Evolutionary conservation across 768 basidiomycete species (phyloP).

Genomic region (Porphyrellus cyaneotinctus): DNA sequence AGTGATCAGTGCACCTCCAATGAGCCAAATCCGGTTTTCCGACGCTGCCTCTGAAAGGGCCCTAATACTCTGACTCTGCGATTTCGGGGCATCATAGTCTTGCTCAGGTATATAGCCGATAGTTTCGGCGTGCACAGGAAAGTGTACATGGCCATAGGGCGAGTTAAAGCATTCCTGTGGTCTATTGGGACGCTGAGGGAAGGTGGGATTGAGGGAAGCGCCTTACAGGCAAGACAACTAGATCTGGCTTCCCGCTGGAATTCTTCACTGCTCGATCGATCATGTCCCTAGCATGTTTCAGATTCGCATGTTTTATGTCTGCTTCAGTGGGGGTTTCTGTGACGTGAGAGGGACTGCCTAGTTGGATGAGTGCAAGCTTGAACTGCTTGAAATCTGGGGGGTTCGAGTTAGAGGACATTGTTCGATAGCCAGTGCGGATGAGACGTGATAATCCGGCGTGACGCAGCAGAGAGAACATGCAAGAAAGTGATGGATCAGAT

Average conservation of each 20-base stretch:
- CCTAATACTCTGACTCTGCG: conserved; percentile 71
- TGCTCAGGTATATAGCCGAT: conserved; percentile 61
- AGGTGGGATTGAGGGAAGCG: neutral
- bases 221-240: conserved; percentile 82
- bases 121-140: conserved; percentile 78
- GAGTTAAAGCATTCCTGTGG: conserved; percentile 84
- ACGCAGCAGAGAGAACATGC: conserved; percentile 18
- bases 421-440: conserved; percentile 1
- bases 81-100: conserved; percentile 51
- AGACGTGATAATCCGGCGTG: conserved; percentile 3
- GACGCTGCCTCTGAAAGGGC: conserved; percentile 81
- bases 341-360: conserved; percentile 62
- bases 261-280: conserved; percentile 62
- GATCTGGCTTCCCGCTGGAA: conserved; percentile 52
- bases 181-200: neutral
- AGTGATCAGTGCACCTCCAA: conserved; percentile 61
- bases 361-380: conserved; percentile 84
- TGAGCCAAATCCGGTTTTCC: conserved; percentile 78
- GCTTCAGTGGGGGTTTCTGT: conserved; percentile 27
- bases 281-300: conserved; percentile 78
- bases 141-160: conserved; percentile 75
- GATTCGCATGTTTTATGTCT: conserved; percentile 62
- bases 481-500: neutral
- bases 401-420: conserved; percentile 25
- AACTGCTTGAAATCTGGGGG: conserved; percentile 61